Percentiles rank a stretch among this genome's conserved stretches.
phyloP scores from a whole-genome alignment of 169 alveolate species.

The Plasmodium gonderi region DNA sequence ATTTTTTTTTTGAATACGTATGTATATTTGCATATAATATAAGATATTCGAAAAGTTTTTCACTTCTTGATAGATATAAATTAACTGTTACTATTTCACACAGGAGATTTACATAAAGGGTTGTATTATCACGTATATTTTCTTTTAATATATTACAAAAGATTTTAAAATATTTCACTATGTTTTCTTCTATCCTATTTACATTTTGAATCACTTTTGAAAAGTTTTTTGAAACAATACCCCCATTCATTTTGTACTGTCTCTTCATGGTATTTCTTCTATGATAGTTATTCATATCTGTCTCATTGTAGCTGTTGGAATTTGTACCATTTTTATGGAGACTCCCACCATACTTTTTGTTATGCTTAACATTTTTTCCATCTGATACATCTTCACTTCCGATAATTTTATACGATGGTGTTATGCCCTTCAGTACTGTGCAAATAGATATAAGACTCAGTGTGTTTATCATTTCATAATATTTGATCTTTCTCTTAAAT shows the following conservation, averaged over 20 bases:
- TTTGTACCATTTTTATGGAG: no score
- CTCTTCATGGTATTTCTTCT: neutral
- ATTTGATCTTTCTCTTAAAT: neutral
- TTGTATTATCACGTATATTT: conserved; percentile 17
- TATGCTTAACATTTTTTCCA: neutral
- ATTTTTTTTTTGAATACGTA: conserved; percentile 6
- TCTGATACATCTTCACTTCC: neutral
- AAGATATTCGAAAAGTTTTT: conserved; percentile 31
- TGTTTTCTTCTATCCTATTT: conserved; percentile 27
- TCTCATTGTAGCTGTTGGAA: no score
- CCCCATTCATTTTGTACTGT: neutral
- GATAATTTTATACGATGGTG: conserved; percentile 67
- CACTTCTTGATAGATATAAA: conserved; percentile 38
- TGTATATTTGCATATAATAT: conserved; percentile 18
- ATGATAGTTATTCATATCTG: neutral
- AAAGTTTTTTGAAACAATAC: neutral
- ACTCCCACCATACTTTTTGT: no score
- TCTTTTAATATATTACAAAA: conserved; percentile 38
- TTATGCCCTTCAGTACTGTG: conserved; percentile 33
- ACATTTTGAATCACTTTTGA: conserved; percentile 47
- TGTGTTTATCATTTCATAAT: neutral
- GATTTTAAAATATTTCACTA: conserved; percentile 23
- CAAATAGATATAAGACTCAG: conserved; percentile 45
- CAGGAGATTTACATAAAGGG: conserved; percentile 57
- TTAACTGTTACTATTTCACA: conserved; percentile 69